Evolutionary conservation across 768 basidiomycete species (phyloP).

Genomic region (Psilocybe cyanescens): DNA sequence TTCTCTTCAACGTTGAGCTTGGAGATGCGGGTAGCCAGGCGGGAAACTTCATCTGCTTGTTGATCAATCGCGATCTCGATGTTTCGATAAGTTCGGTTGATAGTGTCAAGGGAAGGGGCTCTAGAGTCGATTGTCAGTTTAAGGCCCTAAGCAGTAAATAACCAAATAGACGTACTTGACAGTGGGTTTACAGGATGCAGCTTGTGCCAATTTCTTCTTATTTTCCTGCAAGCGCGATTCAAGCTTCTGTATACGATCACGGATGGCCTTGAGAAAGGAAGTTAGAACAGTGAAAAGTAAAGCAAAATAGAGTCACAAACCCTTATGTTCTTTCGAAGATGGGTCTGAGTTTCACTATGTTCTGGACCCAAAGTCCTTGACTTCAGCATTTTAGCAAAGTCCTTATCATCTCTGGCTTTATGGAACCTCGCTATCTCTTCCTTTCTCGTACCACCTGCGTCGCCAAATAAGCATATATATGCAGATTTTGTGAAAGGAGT

Average conservation of each 20-base stretch:
- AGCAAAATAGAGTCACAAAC: slow-evolving; percentile 42
- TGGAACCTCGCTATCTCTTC: slow-evolving; percentile 85
- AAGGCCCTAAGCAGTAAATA: neutral
- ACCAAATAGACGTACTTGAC: slow-evolving; percentile 53
- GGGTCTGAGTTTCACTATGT: slow-evolving; percentile 80
- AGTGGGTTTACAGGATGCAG: slow-evolving; percentile 61
- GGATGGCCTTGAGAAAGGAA: slow-evolving; percentile 52
- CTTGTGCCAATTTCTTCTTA: slow-evolving; percentile 69
- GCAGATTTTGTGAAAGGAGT: slow-evolving; percentile 1
- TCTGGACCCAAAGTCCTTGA: slow-evolving; percentile 86
- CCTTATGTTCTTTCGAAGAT: slow-evolving; percentile 71
- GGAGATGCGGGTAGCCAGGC: slow-evolving; percentile 54
- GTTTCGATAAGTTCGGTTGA: slow-evolving; percentile 84
- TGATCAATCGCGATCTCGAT: slow-evolving; percentile 75
- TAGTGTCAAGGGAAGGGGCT: slow-evolving; percentile 82
- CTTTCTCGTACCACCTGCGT: slow-evolving; percentile 73
- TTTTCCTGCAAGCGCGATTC: slow-evolving; percentile 72
- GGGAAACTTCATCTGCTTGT: slow-evolving; percentile 56
- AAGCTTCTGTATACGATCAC: slow-evolving; percentile 76
- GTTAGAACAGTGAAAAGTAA: slow-evolving; percentile 2
- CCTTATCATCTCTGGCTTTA: slow-evolving; percentile 76
- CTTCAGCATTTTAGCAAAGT: slow-evolving; percentile 77
- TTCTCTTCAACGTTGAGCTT: slow-evolving; percentile 46
- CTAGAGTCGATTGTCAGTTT: slow-evolving; percentile 40
- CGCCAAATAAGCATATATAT: neutral